Base-by-base conservation (phyloP, 2,329 filamentous ascomycete genomes). In the Nigrograna mackinnonii region DNA sequence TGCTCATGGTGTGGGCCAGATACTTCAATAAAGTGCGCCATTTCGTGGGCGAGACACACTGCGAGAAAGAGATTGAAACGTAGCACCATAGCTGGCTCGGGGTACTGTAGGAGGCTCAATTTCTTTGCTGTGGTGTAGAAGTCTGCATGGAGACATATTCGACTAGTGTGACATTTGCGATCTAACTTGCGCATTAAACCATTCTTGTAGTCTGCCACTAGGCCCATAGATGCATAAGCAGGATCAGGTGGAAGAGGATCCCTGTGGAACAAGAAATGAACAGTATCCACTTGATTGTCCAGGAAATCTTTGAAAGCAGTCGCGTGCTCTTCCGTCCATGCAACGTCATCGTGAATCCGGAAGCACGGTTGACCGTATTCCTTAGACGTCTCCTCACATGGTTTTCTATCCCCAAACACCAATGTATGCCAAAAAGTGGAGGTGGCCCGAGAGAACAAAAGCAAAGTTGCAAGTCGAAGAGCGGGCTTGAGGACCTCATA, bases 111-210 rank as follows among this genome's bases (percentile, higher is more conserved):
- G 2, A 67, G 14, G 40, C 63, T 67, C 13, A 69, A 53, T 37
- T 67, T 67, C 48, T 67, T 68, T 9, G 67, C 67, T 2, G 65
- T 68, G 9, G 66, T 70, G 34, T 69, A 70, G 37, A 71, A 69
- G 41, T 70, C 67, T 5, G 66, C 62, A 39, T 70, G 66, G 2
- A 71, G 47, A 37, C 66, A 66, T 20, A 71, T 68, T n/a, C 61
- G 55, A 41, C 61, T 64, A 5, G 58, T 64, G 30, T 66, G 67
- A 37, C 65, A 67, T 28, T 66, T 67, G 33, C 62, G 52, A 22
- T 62, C 56, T 13, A 66, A 50, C 31, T 63, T 64, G 9, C 64
- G 64, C 46, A 66, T 57, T 17, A 68, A 36, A 0, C 63, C 64
- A 28, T 65, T 63, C 46, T 66, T 66, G 47, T 66, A 68, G 40